Evolutionary conservation across 345 rosid species (phyloP), one percentile per base, ranked within the genome.

Genomic region (Eucalyptus cloeziana): DNA sequence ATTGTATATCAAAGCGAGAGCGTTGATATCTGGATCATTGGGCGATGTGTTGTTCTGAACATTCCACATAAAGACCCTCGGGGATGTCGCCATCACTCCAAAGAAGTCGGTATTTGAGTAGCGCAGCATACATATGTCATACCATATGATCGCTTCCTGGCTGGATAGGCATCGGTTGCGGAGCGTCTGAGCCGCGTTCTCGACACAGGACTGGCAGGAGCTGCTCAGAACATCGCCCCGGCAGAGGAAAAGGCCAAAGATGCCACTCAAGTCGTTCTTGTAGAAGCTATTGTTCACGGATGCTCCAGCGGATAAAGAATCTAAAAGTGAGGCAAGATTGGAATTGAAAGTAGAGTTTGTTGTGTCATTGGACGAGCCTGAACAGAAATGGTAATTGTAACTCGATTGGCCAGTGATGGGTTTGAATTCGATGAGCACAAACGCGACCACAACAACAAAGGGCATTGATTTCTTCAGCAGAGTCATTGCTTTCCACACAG

Each of bases 211-310:
- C n/a, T 86, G 88, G 90, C 93, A 92, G 19, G 50, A 79, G 10
- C 60, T 30, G 58, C 13, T 49, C 49, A 80, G 67, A 50, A 91
- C 92, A 76, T 92, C 92, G 13, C 93, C 92, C 45, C 94, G 89
- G 89, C 94, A 92, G 50, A 90, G 94, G 45, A 86, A 91, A 11
- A 91, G 88, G 67, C 94, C 92, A 8, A 90, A 89, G 31, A 92
- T 86, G 54, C 86, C 90, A 21, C 81, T 85, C 4, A 87, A 85
- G 47, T 88, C 64, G 64, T 69, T 79, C 10, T 51, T 47, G 90
- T 67, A 87, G 89, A 91, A 92, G 86, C 51, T 90, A 31, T 67
- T 15, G 88, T 69, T 30, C 40, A 22, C 7, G 22, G 90, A 67
- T 79, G 93, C 88, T 52, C 76, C 49, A 58, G 90, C 79, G 58